Evolutionary conservation across 805 yeast species (phyloP), one percentile per base, ranked within the genome.

Genomic region (Candida chilensis): DNA sequence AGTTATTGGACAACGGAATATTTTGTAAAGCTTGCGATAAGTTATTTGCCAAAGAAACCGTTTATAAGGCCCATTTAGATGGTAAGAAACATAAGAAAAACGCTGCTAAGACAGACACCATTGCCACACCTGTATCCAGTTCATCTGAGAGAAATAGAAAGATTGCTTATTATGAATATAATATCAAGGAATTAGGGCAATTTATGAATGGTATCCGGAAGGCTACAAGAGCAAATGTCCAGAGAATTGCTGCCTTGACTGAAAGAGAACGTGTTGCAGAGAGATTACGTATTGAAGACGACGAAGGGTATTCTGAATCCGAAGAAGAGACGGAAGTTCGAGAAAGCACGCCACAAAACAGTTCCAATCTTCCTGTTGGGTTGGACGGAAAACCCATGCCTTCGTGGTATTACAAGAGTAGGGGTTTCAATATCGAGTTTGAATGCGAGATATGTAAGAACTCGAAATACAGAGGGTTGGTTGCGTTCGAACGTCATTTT

Each of bases 301-400:
- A 42, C 2, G 44, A 41, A 3, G 44, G 41, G 11, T 52, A 43
- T 1, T 44, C 37, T 14, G 44, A 41, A 37, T 3, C 45, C 14
- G 53, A 47, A 10, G 62, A 54, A 1, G 57, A 47, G 8, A 64
- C 52, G 9, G 60, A 52, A 5, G 50, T 48, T 20, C 57, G 45
- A 6, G 38, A 45, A 13, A 45, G 48, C 18, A 50, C 45, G 30
- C 37, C 36, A 4, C 41, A 41, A 19, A 66, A 67, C 36, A 74
- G 78, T 13, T 57, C 71, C 33, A 72, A 78, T 33, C 51, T 84
- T 32, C 95, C 95, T 0, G 31, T 84, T 1, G 97, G 95, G 0
- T 70, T 83, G 13, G 96, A 88, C 52, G 96, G 96, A 0, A 70
- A 67, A 24, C 96, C 96, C 1, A 85, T 92, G 17, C 98, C 98